Base-by-base conservation (phyloP, 805 yeast genomes). In the Candida chilensis region DNA sequence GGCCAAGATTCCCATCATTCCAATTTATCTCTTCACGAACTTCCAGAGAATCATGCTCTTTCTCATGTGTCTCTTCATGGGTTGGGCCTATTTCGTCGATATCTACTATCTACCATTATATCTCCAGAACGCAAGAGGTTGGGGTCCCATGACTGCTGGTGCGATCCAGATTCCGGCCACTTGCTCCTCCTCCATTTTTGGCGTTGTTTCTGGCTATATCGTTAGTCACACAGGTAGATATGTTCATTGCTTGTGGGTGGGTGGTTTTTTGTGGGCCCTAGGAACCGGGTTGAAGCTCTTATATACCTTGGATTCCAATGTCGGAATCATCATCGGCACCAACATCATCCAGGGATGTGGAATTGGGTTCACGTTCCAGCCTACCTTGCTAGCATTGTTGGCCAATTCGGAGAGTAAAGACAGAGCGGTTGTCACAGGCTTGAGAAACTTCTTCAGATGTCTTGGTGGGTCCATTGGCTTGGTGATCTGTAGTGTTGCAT, bases 391-490 rank as follows among this genome's bases (percentile, higher is more conserved):
- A 10, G 65, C 64, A 1, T 58, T 54, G 6, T 65, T 60, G 35
- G 60, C 65, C 4, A 60, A 54, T 32, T 47, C 63, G n/a, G 51
- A 42, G 29, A 59, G 54, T 32, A 45, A 59, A 2, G 65, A 61
- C 28, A 32, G 67, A 27, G 64, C 67, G 1, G 66, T 60, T 14
- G 65, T 57, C 3, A 61, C 60, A 16, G 48, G 60, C 15, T 49
- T 63, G 5, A 40, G 67, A 34, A 60, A 61, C 37, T 67, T 61
- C 8, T 34, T 60, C 17, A 37, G 66, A 27, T 57, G 64, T 3
- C 60, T 61, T 42, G 67, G 67, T 12, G 66, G 67, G 15, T 60
- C 66, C 2, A 48, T 58, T 21, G 68, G 67, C n/a, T n/a, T n/a
- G n/a, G n/a, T n/a, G n/a, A n/a, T n/a, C n/a, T n/a, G n/a, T n/a